phyloP scores from a whole-genome alignment of 2,329 filamentous ascomycete genomes.

The Fusarium compactum region DNA sequence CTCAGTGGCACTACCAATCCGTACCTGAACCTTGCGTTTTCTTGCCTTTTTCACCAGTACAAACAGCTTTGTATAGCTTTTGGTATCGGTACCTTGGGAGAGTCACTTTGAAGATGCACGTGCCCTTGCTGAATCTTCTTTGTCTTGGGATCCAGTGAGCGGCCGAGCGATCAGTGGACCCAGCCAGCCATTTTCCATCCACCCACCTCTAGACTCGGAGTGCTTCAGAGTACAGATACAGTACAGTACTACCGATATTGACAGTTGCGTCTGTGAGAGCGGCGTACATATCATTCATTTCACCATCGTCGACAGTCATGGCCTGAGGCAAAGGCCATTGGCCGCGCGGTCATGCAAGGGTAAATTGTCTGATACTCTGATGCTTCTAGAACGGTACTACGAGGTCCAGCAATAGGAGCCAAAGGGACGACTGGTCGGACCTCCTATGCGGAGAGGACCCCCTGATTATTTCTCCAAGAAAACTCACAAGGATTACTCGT shows the following conservation, averaged over 20 bases:
- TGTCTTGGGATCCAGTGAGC: slow-evolving; percentile 22
- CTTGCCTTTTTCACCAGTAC: slow-evolving; percentile 33
- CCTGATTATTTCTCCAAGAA: slow-evolving; percentile 21
- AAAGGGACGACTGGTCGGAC: slow-evolving; percentile 12
- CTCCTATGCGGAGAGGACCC: slow-evolving; percentile 11
- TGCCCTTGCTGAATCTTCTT: slow-evolving; percentile 34
- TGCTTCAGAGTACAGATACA: slow-evolving; percentile 28
- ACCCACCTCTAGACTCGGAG: slow-evolving; percentile 7
- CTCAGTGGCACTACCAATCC: slow-evolving; percentile 22
- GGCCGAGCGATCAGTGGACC: slow-evolving; percentile 43
- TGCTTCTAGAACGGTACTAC: slow-evolving; percentile 40
- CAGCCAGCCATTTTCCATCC: slow-evolving; percentile 18
- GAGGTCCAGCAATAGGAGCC: slow-evolving; percentile 29
- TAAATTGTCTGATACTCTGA: slow-evolving; percentile 43
- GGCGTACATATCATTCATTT: slow-evolving; percentile 31
- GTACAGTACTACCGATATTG: slow-evolving; percentile 8
- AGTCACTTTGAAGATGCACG: slow-evolving; percentile 24
- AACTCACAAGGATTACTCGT: slow-evolving; percentile 31
- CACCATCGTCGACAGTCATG: slow-evolving; percentile 21
- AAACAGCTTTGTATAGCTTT: slow-evolving; percentile 14
- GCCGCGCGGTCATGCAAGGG: slow-evolving; percentile 31
- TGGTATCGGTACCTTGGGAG: slow-evolving; percentile 42
- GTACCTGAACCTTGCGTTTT: slow-evolving; percentile 30
- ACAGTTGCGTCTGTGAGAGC: slow-evolving; percentile 32
- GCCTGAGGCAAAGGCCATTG: slow-evolving; percentile 35